Percentiles rank a stretch among this genome's conserved stretches.
phyloP scores from a whole-genome alignment of 345 rosid species.

The Garcia nutans region DNA sequence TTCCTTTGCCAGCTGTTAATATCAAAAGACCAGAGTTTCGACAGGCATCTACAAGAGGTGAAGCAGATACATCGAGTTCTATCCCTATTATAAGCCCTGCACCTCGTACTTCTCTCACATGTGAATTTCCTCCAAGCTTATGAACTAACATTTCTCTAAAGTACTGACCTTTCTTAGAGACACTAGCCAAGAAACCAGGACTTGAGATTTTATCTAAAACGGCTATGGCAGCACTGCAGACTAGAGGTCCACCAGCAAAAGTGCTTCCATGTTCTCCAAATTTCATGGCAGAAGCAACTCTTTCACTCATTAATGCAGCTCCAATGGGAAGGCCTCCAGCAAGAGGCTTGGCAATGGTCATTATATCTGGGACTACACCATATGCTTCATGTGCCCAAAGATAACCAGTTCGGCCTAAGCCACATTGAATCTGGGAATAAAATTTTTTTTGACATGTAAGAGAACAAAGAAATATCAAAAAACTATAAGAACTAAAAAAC shows the following conservation, averaged over 20 bases:
- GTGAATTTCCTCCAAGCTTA: constrained; percentile 62
- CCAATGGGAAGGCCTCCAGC: constrained; percentile 95
- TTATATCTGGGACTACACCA: constrained; percentile 68
- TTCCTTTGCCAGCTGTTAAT: constrained; percentile 82
- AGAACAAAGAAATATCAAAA: too few relatives aligned
- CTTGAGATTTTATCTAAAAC: constrained; percentile 71
- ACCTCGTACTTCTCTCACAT: constrained; percentile 86
- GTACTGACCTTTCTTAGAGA: constrained; percentile 59
- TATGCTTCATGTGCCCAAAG: constrained; percentile 83
- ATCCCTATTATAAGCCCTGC: constrained; percentile 77
- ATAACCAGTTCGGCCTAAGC: constrained; percentile 73
- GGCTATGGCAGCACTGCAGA: constrained; percentile 62
- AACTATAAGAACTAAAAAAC: neutral
- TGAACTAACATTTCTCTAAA: constrained; percentile 53
- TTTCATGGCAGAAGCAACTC: constrained; percentile 63
- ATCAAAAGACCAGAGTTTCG: constrained; percentile 67
- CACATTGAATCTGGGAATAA: constrained; percentile 71
- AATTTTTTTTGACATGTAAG: neutral
- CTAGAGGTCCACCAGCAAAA: constrained; percentile 80
- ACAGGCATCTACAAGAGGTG: constrained; percentile 69
- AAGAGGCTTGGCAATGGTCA: constrained; percentile 96
- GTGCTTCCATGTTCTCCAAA: constrained; percentile 93
- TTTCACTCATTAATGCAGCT: constrained; percentile 72
- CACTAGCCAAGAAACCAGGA: constrained; percentile 70
- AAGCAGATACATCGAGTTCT: constrained; percentile 66